Conservation (phyloP, 192 early-diverging fungal species). For the Linnemannia hyalina region DNA sequence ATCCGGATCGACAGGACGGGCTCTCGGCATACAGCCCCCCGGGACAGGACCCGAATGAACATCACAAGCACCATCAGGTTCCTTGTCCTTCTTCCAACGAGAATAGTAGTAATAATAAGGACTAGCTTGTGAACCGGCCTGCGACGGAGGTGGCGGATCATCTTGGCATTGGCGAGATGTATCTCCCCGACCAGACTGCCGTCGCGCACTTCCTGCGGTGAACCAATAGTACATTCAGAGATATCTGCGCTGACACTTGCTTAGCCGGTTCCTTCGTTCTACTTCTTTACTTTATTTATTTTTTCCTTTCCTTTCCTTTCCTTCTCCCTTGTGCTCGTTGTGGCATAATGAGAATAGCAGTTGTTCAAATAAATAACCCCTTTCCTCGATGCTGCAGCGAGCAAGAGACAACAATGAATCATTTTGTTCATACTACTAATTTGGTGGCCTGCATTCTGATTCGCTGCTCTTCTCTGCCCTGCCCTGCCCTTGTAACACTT, state of each 20-base stretch:
- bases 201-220: not conserved
- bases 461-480: not conserved
- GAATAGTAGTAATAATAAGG: not conserved
- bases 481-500: no score
- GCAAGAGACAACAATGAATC: not conserved
- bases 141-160: conserved; percentile 16
- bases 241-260: not conserved
- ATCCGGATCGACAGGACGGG: conserved; percentile 38
- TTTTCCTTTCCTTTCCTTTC: not conserved
- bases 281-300: not conserved
- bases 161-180: not conserved
- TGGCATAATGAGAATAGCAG: no score
- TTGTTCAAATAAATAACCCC: no score
- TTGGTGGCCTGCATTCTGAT: conserved; percentile 8
- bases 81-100: not conserved
- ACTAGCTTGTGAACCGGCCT: not conserved
- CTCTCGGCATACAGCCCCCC: conserved; percentile 14
- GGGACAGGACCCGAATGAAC: conserved; percentile 10
- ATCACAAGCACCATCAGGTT: conserved; percentile 41
- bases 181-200: not conserved
- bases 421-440: not conserved
- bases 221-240: not conserved
- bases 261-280: not conserved
- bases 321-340: no score
- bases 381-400: no score